Evolutionary conservation across 2,329 filamentous ascomycete genomes (phyloP).

Genomic region (Fusarium chuoi): DNA sequence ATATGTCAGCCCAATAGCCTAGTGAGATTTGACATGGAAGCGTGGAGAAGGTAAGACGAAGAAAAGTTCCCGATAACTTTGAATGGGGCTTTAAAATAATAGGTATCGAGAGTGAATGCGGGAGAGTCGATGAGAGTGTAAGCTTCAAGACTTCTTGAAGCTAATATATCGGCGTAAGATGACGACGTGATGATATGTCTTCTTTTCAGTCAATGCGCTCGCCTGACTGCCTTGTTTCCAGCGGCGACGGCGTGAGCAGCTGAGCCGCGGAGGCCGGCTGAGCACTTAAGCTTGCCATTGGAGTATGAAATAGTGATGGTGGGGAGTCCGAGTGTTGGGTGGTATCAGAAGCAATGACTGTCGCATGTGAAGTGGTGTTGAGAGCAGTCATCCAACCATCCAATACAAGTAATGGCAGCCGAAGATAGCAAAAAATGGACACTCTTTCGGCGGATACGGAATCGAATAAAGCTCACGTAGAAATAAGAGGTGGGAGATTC

Average conservation of each 20-base stretch:
- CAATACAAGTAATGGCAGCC: not conserved
- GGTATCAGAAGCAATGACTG: slow-evolving; percentile 4
- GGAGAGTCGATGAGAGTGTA: not conserved
- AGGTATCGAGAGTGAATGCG: not conserved
- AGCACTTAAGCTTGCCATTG: slow-evolving; percentile 17
- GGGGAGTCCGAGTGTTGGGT: slow-evolving; percentile 13
- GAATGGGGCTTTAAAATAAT: not conserved
- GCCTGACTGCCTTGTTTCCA: slow-evolving; percentile 18
- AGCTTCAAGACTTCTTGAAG: slow-evolving; percentile 27
- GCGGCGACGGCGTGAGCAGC: not conserved
- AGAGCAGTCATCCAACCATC: slow-evolving; percentile 9
- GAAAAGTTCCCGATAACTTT: not conserved
- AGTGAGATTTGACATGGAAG: slow-evolving; percentile 5
- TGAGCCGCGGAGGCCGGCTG: slow-evolving; percentile 24
- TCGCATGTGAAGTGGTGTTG: slow-evolving; percentile 24
- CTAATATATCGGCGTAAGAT: slow-evolving; percentile 3
- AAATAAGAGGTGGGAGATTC: not conserved
- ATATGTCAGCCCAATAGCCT: not conserved
- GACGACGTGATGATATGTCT: slow-evolving; percentile 1
- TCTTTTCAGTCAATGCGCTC: not conserved
- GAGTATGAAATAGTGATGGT: slow-evolving; percentile 12
- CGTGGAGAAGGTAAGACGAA: slow-evolving; percentile 18
- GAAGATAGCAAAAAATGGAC: not conserved
- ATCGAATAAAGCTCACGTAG: not conserved
- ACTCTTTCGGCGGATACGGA: not conserved